These are phyloP conservation scores for Prunus mongolica DNA, from an alignment of 306 rosid species.

Conservation along the genomic window DNA sequence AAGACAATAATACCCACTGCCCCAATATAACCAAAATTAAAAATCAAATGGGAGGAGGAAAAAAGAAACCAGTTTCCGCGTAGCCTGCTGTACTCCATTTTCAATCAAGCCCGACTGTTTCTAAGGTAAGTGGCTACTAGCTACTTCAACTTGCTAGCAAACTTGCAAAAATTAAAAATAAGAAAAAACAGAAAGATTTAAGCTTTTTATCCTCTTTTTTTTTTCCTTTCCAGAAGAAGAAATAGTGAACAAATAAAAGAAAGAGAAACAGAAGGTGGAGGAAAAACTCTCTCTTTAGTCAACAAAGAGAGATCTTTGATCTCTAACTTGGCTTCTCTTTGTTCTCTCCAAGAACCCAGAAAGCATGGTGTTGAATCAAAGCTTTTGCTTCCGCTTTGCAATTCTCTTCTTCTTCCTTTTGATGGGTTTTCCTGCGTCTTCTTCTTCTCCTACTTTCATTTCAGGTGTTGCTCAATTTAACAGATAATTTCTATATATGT, in stretches of 20 bases:
- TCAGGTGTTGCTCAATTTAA: slow-evolving; percentile 36
- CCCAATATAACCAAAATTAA: neutral
- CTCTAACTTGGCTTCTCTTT: neutral
- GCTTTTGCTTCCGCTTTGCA: slow-evolving; percentile 26
- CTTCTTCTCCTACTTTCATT: slow-evolving; percentile 49
- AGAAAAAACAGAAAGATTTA: neutral
- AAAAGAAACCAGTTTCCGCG: neutral
- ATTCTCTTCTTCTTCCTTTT: slow-evolving; percentile 34
- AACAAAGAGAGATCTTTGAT: neutral
- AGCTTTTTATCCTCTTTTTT: neutral
- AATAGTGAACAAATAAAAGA: neutral
- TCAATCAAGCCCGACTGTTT: neutral
- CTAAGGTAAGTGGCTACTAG: neutral
- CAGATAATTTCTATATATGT: neutral
- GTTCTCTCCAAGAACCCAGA: neutral
- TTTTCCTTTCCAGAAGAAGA: neutral
- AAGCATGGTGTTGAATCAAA: slow-evolving; percentile 44
- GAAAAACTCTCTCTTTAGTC: neutral
- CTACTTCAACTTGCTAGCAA: too few species aligned
- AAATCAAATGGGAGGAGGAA: neutral
- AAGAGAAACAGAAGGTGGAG: neutral
- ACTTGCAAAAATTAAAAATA: too few species aligned
- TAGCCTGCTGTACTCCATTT: slow-evolving; percentile 5
- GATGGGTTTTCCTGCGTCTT: slow-evolving; percentile 38
- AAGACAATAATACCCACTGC: neutral